A percentile compares a stretch with the other conserved stretches of the same genome.
These are phyloP conservation scores for Botrytis fragariae DNA, from an alignment of 2,329 filamentous ascomycete genomes.

Conservation along the genomic window DNA sequence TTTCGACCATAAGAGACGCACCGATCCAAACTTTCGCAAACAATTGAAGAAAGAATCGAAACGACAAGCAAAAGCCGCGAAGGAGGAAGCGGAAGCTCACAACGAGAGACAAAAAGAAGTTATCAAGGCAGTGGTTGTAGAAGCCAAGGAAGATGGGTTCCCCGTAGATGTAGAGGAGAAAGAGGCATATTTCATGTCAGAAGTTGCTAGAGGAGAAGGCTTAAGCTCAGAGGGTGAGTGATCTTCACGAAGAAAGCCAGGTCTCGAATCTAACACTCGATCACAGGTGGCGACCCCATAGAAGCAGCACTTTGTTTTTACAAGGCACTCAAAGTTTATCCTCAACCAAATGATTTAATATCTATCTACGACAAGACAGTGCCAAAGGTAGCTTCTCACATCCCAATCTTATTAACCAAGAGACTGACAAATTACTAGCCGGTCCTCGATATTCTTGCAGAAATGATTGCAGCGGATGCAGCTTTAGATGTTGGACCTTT, in stretches of 20 bases:
- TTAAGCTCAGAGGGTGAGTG: constrained; percentile 76
- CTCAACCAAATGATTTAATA: constrained; percentile 87
- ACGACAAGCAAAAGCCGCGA: constrained; percentile 66
- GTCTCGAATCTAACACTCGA: constrained; percentile 13
- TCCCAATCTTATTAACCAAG: constrained; percentile 22
- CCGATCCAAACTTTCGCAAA: constrained; percentile 63
- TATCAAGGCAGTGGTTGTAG: constrained; percentile 73
- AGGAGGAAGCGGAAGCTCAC: constrained; percentile 67
- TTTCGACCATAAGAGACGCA: constrained; percentile 66
- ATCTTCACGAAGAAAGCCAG: not conserved
- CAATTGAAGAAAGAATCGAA: constrained; percentile 73
- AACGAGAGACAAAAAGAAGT: constrained; percentile 66
- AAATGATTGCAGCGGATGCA: constrained; percentile 95
- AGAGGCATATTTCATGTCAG: constrained; percentile 94
- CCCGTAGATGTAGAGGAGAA: constrained; percentile 87
- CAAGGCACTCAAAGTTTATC: constrained; percentile 98
- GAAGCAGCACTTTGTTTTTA: constrained; percentile 95
- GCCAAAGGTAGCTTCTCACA: constrained; percentile 68
- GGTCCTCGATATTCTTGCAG: constrained; percentile 90
- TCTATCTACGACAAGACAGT: constrained; percentile 98
- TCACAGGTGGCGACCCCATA: constrained; percentile 62
- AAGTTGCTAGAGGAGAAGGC: constrained; percentile 84
- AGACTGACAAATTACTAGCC: constrained; percentile 52
- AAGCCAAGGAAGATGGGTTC: constrained; percentile 88
- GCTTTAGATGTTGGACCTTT: constrained; percentile 58